phyloP scores from a whole-genome alignment of 2,329 filamentous ascomycete species.

The Paecilomyces formosus region DNA sequence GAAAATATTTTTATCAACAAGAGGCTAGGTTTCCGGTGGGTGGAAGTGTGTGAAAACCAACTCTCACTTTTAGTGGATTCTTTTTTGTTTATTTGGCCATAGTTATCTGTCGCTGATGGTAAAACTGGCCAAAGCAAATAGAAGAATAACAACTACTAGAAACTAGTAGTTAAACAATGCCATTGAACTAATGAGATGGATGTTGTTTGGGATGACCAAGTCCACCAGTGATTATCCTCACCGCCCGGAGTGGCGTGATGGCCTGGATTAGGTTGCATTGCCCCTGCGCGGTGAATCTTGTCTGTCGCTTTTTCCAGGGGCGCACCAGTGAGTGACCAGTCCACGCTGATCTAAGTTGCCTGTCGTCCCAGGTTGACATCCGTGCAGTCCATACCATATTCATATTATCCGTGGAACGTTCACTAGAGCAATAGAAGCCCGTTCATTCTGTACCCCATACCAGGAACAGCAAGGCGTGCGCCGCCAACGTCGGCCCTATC shows the following conservation, averaged over 20 bases:
- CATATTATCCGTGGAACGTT: neutral
- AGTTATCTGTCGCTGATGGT: too few relatives aligned
- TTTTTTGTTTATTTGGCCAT: too few relatives aligned
- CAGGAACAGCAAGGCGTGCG: neutral
- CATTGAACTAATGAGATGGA: neutral
- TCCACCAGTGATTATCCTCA: neutral
- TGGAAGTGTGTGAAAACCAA: too few relatives aligned
- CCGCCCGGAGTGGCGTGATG: constrained; percentile 9
- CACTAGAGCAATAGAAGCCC: neutral
- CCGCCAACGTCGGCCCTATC: neutral
- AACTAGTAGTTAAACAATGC: too few relatives aligned
- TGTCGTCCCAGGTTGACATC: neutral
- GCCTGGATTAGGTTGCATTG: neutral
- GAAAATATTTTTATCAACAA: too few relatives aligned
- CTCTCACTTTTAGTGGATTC: too few relatives aligned
- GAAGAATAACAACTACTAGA: too few relatives aligned
- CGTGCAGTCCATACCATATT: neutral
- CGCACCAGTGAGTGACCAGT: neutral
- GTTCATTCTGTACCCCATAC: neutral
- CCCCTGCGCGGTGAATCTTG: neutral
- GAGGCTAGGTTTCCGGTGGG: too few relatives aligned
- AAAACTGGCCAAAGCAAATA: too few relatives aligned
- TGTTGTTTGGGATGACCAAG: neutral
- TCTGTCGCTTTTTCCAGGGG: neutral
- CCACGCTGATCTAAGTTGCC: neutral